Percentiles rank a stretch among this genome's conserved stretches.
These are phyloP conservation scores for Thielaviopsis ethacetica DNA, from an alignment of 2,329 filamentous ascomycete genomes.

Conservation along the genomic window DNA sequence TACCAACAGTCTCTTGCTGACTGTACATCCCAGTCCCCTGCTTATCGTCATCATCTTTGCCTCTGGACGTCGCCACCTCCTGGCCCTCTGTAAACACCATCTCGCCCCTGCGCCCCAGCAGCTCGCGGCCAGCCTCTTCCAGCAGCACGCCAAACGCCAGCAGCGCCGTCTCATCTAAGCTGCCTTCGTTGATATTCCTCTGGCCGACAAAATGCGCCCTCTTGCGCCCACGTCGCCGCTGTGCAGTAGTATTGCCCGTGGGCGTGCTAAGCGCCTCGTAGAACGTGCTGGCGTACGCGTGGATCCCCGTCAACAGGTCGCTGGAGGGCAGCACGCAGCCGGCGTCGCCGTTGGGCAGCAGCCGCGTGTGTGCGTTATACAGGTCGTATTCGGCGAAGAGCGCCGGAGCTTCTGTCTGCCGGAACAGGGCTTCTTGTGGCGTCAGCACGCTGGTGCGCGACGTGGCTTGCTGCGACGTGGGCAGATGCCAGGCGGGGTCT, in stretches of 20 bases:
- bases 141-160: slow-evolving; percentile 59
- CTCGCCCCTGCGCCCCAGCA: slow-evolving; percentile 49
- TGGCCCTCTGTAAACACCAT: slow-evolving; percentile 52
- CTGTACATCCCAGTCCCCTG: background rate
- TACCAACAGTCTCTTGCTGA: background rate
- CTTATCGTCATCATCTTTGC: background rate
- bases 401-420: slow-evolving; percentile 43
- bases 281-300: slow-evolving; percentile 50
- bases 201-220: slow-evolving; percentile 12
- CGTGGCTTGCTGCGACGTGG: background rate
- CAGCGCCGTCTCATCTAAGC: slow-evolving; percentile 65
- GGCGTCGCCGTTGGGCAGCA: slow-evolving; percentile 30
- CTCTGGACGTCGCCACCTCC: slow-evolving; percentile 12
- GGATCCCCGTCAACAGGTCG: slow-evolving; percentile 52
- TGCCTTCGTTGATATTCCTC: slow-evolving; percentile 32
- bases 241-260: background rate
- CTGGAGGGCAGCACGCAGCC: slow-evolving; percentile 44
- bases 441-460: slow-evolving; percentile 23
- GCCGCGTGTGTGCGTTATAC: slow-evolving; percentile 47
- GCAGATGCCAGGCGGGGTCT: background rate
- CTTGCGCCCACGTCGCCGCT: slow-evolving; percentile 1
- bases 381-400: slow-evolving; percentile 56
- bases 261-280: slow-evolving; percentile 31
- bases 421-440: slow-evolving; percentile 58
- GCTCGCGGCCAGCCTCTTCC: slow-evolving; percentile 49